A percentile compares a stretch with the other conserved stretches of the same genome.
These are phyloP conservation scores for Nemania diffusa DNA, from an alignment of 2,329 filamentous ascomycete species.

Conservation along the genomic window DNA sequence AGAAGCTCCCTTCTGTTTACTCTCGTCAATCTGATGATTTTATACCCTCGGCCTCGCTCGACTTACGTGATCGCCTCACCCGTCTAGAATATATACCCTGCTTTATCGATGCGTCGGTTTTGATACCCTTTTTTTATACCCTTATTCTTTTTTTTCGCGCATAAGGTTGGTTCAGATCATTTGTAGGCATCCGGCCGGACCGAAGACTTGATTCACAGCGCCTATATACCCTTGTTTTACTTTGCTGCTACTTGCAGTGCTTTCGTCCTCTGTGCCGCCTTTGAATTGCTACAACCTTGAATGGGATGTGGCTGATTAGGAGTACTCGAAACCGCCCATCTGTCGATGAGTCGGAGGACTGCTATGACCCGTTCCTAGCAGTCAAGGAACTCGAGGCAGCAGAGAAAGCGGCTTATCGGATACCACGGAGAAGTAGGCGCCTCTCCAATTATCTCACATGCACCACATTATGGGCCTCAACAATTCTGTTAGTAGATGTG, in stretches of 20 bases:
- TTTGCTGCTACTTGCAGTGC: not conserved
- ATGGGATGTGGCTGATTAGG: slow-evolving; percentile 23
- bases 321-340: not conserved
- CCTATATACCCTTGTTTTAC: not conserved
- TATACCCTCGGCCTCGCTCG: not conserved
- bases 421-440: slow-evolving; percentile 29
- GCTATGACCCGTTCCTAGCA: slow-evolving; percentile 22
- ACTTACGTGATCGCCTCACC: not conserved
- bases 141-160: not conserved
- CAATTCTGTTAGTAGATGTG: slow-evolving; percentile 50
- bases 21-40: not conserved
- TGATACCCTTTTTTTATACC: not conserved
- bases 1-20: not conserved
- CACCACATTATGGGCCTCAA: slow-evolving; percentile 51
- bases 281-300: too few relatives aligned
- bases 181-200: not conserved
- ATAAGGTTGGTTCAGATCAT: not conserved
- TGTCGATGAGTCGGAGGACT: slow-evolving; percentile 23
- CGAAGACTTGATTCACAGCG: not conserved
- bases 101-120: not conserved
- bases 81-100: not conserved
- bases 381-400: slow-evolving; percentile 25
- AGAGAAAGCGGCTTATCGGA: slow-evolving; percentile 9
- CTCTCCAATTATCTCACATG: slow-evolving; percentile 47
- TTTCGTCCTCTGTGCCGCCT: not conserved